Conservation (phyloP, 768 basidiomycete genomes). For the Termitomyces sp. region DNA sequence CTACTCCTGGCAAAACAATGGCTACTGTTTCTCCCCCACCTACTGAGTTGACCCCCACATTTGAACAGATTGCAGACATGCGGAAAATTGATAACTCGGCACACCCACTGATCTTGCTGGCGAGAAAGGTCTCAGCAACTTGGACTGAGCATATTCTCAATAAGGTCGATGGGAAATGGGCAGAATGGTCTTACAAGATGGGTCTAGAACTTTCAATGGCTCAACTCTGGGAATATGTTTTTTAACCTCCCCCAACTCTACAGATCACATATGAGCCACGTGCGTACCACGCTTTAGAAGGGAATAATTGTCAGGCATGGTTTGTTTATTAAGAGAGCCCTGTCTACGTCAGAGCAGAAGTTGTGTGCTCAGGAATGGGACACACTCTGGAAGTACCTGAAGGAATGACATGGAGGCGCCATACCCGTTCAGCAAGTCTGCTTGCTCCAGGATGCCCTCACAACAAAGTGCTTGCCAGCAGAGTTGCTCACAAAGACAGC, state of each 20-base stretch:
- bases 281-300: too few species aligned
- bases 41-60: not conserved
- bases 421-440: not conserved
- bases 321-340: too few species aligned
- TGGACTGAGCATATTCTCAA: not conserved
- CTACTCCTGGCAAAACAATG: not conserved
- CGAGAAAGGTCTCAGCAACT: not conserved
- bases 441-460: not conserved
- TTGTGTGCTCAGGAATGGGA: too few species aligned
- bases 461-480: not conserved
- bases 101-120: not conserved
- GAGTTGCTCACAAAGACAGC: not conserved
- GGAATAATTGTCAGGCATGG: too few species aligned
- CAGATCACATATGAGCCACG: too few species aligned
- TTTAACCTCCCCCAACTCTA: too few species aligned
- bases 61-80: not conserved
- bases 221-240: not conserved
- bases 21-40: not conserved
- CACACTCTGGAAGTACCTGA: too few species aligned
- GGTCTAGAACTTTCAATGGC: not conserved
- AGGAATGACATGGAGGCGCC: not conserved
- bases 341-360: too few species aligned
- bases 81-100: not conserved
- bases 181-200: not conserved
- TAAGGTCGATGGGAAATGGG: not conserved